Percentiles rank a stretch among this genome's conserved stretches.
These are phyloP conservation scores for Cicer cuneatum DNA, from an alignment of 306 rosid genomes.

Conservation along the genomic window DNA sequence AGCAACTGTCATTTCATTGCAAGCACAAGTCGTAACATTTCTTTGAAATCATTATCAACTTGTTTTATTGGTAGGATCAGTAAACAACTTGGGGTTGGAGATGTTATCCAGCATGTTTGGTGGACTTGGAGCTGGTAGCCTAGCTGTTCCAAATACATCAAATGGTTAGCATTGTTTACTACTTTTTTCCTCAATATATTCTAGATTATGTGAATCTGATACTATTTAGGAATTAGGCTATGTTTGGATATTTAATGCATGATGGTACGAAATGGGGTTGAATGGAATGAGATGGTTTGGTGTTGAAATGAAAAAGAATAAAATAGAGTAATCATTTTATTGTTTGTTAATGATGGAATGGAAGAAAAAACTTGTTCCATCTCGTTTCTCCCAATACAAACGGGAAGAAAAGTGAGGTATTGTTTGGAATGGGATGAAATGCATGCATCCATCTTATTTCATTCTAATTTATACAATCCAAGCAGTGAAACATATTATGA, in stretches of 20 bases:
- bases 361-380: not conserved
- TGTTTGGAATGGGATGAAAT: constrained; percentile 11
- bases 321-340: not conserved
- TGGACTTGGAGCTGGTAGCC: constrained; percentile 85
- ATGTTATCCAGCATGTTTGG: constrained; percentile 86
- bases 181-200: constrained; percentile 22
- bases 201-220: constrained; percentile 7
- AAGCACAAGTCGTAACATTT: constrained; percentile 8
- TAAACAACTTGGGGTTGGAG: constrained; percentile 70
- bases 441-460: not conserved
- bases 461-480: not conserved
- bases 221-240: not conserved
- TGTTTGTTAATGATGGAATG: not conserved
- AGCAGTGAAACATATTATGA: not conserved
- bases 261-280: not conserved
- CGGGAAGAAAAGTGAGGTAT: constrained; percentile 7
- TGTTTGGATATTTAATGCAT: constrained; percentile 3
- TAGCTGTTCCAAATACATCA: constrained; percentile 73
- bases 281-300: not conserved
- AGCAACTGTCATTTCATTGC: constrained; percentile 33
- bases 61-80: constrained; percentile 51
- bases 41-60: constrained; percentile 13
- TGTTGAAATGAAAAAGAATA: not conserved
- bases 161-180: constrained; percentile 57
- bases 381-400: not conserved